Conservation (phyloP, 768 basidiomycete species). For the Panaeolus papilionaceus region DNA sequence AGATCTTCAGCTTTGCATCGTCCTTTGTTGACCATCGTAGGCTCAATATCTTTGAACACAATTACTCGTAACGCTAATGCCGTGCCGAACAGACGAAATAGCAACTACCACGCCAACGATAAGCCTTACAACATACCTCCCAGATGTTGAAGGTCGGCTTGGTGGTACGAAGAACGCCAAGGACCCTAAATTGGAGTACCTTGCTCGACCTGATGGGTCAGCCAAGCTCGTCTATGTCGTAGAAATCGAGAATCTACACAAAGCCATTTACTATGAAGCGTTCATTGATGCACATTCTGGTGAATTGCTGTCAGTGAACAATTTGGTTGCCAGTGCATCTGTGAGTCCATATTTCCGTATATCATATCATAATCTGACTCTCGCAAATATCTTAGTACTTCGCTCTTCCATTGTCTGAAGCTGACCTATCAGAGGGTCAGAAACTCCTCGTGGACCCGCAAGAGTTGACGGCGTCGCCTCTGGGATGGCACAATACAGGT, state of each 20-base stretch:
- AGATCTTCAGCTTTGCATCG: constrained; percentile 45
- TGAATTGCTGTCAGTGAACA: constrained; percentile 56
- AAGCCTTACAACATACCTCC: constrained; percentile 25
- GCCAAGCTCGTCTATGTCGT: constrained; percentile 48
- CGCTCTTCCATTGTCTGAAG: constrained; percentile 57
- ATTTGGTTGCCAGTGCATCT: constrained; percentile 58
- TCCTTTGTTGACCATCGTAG: constrained; percentile 54
- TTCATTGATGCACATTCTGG: constrained; percentile 65
- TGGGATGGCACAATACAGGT: constrained; percentile 46
- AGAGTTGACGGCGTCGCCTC: constrained; percentile 58
- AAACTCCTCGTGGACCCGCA: constrained; percentile 57
- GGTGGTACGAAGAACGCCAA: constrained; percentile 49
- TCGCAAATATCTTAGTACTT: constrained; percentile 38
- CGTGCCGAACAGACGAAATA: constrained; percentile 30
- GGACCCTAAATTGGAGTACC: constrained; percentile 46
- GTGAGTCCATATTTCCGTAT: constrained; percentile 32
- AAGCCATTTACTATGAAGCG: constrained; percentile 61
- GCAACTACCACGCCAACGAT: constrained; percentile 47
- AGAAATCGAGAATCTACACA: constrained; percentile 41
- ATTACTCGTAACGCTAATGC: constrained; percentile 35
- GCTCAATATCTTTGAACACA: constrained; percentile 36
- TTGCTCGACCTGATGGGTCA: constrained; percentile 46
- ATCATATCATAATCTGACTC: constrained; percentile 38
- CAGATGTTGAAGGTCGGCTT: constrained; percentile 44
- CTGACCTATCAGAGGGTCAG: constrained; percentile 55